Evolutionary conservation across 1,139 yeast genomes (phyloP).

Genomic region (Suhomyces coccinellae): DNA sequence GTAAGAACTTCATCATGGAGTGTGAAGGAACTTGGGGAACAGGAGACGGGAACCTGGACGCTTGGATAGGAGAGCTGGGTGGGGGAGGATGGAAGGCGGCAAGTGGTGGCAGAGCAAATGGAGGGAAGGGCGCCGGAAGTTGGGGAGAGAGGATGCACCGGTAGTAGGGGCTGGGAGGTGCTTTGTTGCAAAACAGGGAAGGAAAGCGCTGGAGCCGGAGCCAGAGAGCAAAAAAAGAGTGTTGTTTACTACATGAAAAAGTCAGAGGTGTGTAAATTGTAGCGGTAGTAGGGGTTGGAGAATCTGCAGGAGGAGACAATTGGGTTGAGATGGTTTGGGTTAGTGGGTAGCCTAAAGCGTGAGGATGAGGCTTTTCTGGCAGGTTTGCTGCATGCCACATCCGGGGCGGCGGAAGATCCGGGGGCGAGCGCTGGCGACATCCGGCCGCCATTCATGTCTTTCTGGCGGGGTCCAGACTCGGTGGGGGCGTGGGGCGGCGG

Average conservation of each 20-base stretch:
- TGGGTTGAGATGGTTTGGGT: not conserved
- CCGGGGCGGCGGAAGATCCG: not conserved
- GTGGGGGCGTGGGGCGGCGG: not conserved
- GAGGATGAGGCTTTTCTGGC: not conserved
- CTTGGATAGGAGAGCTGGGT: too few species aligned
- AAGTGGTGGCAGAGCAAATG: not conserved
- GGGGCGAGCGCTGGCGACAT: not conserved
- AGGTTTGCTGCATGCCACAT: not conserved
- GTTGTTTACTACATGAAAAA: not conserved
- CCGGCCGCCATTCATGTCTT: too few species aligned
- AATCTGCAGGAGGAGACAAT: not conserved
- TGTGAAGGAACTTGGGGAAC: too few species aligned
- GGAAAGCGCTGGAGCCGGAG: not conserved
- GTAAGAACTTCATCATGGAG: conserved; percentile 9
- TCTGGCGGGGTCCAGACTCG: not conserved
- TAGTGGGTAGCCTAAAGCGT: not conserved
- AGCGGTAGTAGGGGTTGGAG: too few species aligned
- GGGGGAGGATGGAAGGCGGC: too few species aligned
- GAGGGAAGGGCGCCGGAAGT: not conserved
- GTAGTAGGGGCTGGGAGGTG: not conserved
- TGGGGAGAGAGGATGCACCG: not conserved
- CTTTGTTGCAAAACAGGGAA: not conserved
- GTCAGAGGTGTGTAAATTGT: too few species aligned
- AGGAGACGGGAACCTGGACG: too few species aligned
- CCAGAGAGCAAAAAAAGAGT: not conserved